Evolutionary conservation across 2,329 filamentous ascomycete genomes (phyloP).

Genomic region (Penicillium sp.): DNA sequence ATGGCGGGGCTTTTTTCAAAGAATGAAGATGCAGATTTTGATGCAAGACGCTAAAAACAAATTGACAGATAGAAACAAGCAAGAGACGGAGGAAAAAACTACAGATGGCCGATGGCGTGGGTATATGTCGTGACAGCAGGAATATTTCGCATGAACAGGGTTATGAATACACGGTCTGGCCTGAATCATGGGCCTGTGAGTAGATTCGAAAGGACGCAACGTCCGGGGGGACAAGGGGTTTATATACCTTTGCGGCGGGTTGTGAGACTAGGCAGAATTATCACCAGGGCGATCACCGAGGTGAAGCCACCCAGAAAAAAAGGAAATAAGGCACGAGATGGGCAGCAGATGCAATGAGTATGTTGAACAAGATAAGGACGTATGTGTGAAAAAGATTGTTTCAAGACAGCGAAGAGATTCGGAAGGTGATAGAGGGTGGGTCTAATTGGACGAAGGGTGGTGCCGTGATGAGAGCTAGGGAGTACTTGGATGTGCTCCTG

Average conservation of each 20-base stretch:
- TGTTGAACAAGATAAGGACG: background rate
- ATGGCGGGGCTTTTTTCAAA: constrained; percentile 24
- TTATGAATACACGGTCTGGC: constrained; percentile 27
- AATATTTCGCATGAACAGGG: constrained; percentile 29
- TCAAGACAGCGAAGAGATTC: background rate
- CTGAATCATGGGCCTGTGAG: constrained; percentile 11
- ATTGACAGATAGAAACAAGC: constrained; percentile 4
- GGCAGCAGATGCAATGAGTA: background rate
- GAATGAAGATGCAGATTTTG: constrained; percentile 11
- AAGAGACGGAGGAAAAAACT: constrained; percentile 15
- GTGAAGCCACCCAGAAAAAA: constrained; percentile 9
- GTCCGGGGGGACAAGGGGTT: constrained; percentile 5
- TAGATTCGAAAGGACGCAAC: background rate
- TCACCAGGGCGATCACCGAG: constrained; percentile 16
- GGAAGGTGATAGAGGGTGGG: background rate
- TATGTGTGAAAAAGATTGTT: background rate
- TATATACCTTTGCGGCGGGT: constrained; percentile 21
- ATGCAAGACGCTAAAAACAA: constrained; percentile 19
- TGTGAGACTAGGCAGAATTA: constrained; percentile 1
- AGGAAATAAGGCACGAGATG: constrained; percentile 3
- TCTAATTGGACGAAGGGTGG: background rate
- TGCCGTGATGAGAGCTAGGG: no score
- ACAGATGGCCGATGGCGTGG: constrained; percentile 21
- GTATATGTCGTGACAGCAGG: constrained; percentile 29
- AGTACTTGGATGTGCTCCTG: background rate